Conservation (phyloP, 441 rosid species). For the Pelargonium citronellum region DNA sequence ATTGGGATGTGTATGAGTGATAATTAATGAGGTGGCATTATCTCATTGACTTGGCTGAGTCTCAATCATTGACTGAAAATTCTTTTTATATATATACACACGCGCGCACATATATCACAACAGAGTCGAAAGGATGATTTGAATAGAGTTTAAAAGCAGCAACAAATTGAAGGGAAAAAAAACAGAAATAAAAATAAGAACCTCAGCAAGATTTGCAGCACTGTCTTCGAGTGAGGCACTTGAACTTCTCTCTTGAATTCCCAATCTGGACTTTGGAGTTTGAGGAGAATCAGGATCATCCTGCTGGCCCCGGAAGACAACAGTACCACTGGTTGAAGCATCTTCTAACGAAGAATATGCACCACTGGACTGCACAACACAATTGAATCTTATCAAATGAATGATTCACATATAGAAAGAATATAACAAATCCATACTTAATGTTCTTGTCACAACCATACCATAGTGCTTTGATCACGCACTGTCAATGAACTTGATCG, state of each 20-base stretch:
- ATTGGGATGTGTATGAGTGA: no score
- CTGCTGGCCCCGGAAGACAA: conserved; percentile 73
- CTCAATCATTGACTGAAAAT: no score
- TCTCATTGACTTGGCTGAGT: no score
- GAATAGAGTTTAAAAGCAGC: background rate
- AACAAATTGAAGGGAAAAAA: background rate
- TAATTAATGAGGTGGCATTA: no score
- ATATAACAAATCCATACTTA: conserved; percentile 16
- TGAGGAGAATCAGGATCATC: conserved; percentile 80
- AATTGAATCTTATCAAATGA: conserved; percentile 37
- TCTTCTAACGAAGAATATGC: conserved; percentile 64
- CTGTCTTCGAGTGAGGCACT: conserved; percentile 88
- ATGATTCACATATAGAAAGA: conserved; percentile 20
- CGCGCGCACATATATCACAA: no score
- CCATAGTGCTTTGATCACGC: conserved; percentile 59
- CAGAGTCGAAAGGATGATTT: background rate
- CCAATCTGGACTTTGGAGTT: conserved; percentile 84
- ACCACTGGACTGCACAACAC: conserved; percentile 66
- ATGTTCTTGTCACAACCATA: conserved; percentile 27
- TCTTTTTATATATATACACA: no score
- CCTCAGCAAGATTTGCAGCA: conserved; percentile 86
- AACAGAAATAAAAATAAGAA: conserved; percentile 24
- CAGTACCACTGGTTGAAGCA: conserved; percentile 90
- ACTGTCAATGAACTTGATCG: conserved; percentile 57
- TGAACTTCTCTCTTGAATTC: conserved; percentile 73